These are phyloP conservation scores for Aspergillus egyptiacus DNA, from an alignment of 495 filamentous ascomycete species.

Conservation along the genomic window DNA sequence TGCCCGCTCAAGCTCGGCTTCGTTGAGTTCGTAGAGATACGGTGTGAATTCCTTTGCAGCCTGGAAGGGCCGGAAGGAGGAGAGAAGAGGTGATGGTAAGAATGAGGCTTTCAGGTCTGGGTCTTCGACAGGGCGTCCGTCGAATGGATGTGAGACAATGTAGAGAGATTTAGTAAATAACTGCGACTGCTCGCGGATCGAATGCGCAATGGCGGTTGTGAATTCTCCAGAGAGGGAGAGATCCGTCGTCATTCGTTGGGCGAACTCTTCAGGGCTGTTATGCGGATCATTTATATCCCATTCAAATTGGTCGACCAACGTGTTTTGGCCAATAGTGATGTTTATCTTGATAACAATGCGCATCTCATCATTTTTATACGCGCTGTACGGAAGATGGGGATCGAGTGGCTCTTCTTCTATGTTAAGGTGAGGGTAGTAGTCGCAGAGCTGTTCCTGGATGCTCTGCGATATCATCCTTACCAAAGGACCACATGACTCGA, in stretches of 20 bases:
- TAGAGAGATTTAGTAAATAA: constrained; percentile 91
- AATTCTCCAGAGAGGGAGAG: constrained; percentile 94
- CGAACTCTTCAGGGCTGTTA: constrained; percentile 93
- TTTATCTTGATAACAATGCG: constrained; percentile 90
- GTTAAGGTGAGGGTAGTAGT: constrained; percentile 86
- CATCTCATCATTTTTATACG: constrained; percentile 99
- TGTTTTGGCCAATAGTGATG: constrained; percentile 94
- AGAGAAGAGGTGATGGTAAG: constrained; percentile 74
- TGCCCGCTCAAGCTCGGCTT: constrained; percentile 81
- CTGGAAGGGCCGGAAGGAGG: constrained; percentile 81
- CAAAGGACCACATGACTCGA: constrained; percentile 56
- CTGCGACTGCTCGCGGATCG: constrained; percentile 91
- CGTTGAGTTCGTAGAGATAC: constrained; percentile 87
- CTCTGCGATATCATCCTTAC: constrained; percentile 71
- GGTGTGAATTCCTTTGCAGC: constrained; percentile 89
- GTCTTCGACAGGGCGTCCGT: constrained; percentile 88
- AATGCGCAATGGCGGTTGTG: constrained; percentile 94
- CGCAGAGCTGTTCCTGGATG: constrained; percentile 82
- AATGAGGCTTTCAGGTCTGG: constrained; percentile 79
- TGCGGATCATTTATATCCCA: constrained; percentile 96
- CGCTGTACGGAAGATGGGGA: constrained; percentile 80
- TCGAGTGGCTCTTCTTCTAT: constrained; percentile 88
- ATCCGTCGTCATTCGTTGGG: constrained; percentile 78
- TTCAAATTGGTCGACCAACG: constrained; percentile 93
- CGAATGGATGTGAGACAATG: constrained; percentile 87